These are phyloP conservation scores for Rhodamnia rubescens DNA, from an alignment of 345 rosid genomes.

Conservation along the genomic window DNA sequence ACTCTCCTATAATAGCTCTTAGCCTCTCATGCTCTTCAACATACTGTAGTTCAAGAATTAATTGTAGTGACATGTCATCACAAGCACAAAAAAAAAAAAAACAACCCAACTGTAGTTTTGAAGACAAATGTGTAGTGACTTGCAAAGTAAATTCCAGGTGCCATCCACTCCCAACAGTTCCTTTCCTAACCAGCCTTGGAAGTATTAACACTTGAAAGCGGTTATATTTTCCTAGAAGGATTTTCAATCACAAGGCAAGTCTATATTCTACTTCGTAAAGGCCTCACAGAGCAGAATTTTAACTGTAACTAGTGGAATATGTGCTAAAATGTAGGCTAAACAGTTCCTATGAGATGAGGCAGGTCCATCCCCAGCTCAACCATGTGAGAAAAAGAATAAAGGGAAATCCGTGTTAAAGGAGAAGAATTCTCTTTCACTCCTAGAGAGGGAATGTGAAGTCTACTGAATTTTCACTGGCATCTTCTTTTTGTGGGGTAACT, in stretches of 20 bases:
- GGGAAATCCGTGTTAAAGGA: not conserved
- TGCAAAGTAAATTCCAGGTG: not conserved
- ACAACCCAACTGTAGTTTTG: not conserved
- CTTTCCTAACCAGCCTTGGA: not conserved
- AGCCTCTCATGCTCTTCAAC: conserved; percentile 91
- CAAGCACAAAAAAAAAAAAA: not conserved
- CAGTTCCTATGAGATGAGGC: not conserved
- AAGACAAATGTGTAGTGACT: not conserved
- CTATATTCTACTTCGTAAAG: not conserved
- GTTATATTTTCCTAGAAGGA: not conserved
- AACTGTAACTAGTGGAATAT: not conserved
- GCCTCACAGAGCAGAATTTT: not conserved
- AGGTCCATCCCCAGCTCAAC: not conserved
- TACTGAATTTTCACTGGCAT: not conserved
- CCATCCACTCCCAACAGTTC: not conserved
- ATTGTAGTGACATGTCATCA: not conserved
- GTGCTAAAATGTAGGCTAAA: not conserved
- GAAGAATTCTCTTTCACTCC: not conserved
- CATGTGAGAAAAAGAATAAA: not conserved
- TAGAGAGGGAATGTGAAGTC: not conserved
- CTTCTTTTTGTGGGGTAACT: not conserved
- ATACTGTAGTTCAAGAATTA: conserved; percentile 31
- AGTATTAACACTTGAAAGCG: not conserved
- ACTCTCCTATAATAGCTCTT: conserved; percentile 83
- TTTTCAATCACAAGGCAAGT: not conserved